Evolutionary conservation across 352 stramenopile genomes (phyloP), one percentile per base, ranked within the genome.

Genomic region (Phytopythium mirpurense): DNA sequence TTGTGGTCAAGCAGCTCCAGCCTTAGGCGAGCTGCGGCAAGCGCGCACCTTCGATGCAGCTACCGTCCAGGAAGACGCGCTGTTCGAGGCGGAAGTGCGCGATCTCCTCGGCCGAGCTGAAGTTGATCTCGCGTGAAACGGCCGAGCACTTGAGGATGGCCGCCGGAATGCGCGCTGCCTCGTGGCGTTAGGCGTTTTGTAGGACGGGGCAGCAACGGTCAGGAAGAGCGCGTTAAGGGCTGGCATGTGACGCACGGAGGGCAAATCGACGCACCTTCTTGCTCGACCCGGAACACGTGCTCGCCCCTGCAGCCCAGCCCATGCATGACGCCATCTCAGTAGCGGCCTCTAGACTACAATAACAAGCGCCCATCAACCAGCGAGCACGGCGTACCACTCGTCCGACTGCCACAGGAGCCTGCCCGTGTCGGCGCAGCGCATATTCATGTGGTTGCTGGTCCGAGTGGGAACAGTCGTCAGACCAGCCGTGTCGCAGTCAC

Each of bases 111-210:
- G 51, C 56, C 1, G 86, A 97, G 42, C 83, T 93, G 59, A 98
- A 98, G 65, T 97, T 97, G 43, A 98, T 96, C 58, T 98, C 93
- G 16, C 94, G 78, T 7, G 89, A 96, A 24, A 98, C 92, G 21
- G 86, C 85, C 12, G 62, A 67, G 57, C 91, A 98, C 53, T 93
- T 74, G 21, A 98, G 72, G 57, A 98, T 97, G 31, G 65, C 63
- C 18, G 67, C 51, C 9, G 93, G 93, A 40, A 98, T 63, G 24
- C 63, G 70, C 2, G 80, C 84, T 90, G 32, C n/a, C n/a, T n/a
- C n/a, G n/a, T n/a, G n/a, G n/a, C n/a, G n/a, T n/a, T n/a, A n/a
- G n/a, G n/a, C n/a, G n/a, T n/a, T n/a, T n/a, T n/a, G n/a, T n/a
- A n/a, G n/a, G n/a, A n/a, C n/a, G n/a, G n/a, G n/a, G n/a, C n/a